phyloP scores from a whole-genome alignment of 2,329 filamentous ascomycete species.

The Monilinia vaccinii-corymbosi region DNA sequence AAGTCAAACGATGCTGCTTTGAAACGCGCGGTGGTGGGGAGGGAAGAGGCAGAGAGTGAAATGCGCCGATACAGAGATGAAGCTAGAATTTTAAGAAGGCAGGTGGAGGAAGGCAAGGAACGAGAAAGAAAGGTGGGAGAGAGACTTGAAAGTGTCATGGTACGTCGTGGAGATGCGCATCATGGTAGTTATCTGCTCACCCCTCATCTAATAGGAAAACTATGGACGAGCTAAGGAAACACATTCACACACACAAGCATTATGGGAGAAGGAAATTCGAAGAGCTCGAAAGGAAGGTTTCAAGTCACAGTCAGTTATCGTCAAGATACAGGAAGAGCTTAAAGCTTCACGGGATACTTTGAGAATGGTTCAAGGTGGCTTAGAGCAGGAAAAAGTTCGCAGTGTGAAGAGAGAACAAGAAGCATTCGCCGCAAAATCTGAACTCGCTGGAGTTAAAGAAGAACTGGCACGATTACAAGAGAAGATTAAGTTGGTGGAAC shows the following conservation, averaged over 20 bases:
- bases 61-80: constrained; percentile 56
- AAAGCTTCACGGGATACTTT: constrained; percentile 47
- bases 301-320: constrained; percentile 59
- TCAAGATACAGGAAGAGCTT: constrained; percentile 67
- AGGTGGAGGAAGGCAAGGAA: constrained; percentile 56
- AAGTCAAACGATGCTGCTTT: constrained; percentile 57
- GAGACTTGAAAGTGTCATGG: constrained; percentile 60
- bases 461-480: constrained; percentile 57
- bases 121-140: constrained; percentile 58
- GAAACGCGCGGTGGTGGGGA: constrained; percentile 56
- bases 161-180: constrained; percentile 35
- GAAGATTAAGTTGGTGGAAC: constrained; percentile 55
- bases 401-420: constrained; percentile 57
- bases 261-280: constrained; percentile 69
- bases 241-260: constrained; percentile 52
- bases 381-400: constrained; percentile 56
- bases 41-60: constrained; percentile 65
- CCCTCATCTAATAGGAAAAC: constrained; percentile 45
- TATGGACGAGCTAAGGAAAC: constrained; percentile 62
- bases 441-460: constrained; percentile 55
- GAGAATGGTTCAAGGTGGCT: constrained; percentile 47
- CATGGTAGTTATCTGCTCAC: constrained; percentile 12
- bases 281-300: constrained; percentile 63
- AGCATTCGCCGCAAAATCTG: constrained; percentile 57
- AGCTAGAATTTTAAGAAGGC: constrained; percentile 42